Conservation (phyloP, 2,329 filamentous ascomycete species). For the Pestalotiopsis sp. region DNA sequence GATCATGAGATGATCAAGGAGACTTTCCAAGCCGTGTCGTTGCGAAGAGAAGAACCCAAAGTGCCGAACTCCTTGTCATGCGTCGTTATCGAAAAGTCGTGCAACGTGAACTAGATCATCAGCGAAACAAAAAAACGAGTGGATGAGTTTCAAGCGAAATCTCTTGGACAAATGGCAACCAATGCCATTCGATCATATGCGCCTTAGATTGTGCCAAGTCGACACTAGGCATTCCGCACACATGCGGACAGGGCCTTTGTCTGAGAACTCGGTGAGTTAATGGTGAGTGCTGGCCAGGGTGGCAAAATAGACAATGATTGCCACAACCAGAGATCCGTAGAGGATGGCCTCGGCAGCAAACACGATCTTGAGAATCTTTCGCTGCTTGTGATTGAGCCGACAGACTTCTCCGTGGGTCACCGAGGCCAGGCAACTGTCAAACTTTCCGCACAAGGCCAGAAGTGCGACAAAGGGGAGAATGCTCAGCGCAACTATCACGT, state of each 20-base stretch:
- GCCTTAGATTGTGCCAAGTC: not conserved
- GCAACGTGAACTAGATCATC: constrained; percentile 6
- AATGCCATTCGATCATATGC: not conserved
- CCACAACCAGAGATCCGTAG: constrained; percentile 16
- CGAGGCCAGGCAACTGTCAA: constrained; percentile 49
- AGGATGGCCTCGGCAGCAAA: constrained; percentile 19
- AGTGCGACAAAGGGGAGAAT: constrained; percentile 49
- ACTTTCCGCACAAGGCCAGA: constrained; percentile 42
- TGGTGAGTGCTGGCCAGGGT: constrained; percentile 11
- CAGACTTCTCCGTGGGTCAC: constrained; percentile 46
- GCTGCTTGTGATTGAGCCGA: constrained; percentile 37
- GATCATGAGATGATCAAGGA: not conserved
- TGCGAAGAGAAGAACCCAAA: not conserved
- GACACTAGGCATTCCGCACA: not conserved
- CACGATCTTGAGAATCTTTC: constrained; percentile 28
- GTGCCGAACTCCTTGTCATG: not conserved
- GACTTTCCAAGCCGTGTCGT: not conserved
- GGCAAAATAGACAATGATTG: constrained; percentile 22
- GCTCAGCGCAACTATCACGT: constrained; percentile 36
- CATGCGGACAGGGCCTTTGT: not conserved
- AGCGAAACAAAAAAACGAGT: constrained; percentile 10
- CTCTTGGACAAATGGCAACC: constrained; percentile 1
- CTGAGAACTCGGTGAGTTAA: not conserved
- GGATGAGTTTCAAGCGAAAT: not conserved
- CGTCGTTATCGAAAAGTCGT: not conserved